Evolutionary conservation across 1,139 yeast genomes (phyloP).

Genomic region (Blastobotrys elegans): DNA sequence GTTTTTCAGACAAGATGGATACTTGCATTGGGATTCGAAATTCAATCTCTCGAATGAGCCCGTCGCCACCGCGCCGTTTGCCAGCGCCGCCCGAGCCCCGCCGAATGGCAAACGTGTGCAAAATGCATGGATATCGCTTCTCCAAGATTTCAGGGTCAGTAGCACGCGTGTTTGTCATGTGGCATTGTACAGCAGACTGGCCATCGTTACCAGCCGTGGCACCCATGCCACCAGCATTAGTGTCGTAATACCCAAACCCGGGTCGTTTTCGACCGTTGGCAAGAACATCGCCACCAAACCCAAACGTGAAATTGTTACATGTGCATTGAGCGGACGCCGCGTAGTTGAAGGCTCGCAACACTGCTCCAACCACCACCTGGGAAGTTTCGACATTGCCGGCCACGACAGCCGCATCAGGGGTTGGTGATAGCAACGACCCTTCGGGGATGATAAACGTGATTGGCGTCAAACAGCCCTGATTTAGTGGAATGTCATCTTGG

Average conservation of each 20-base stretch:
- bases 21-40: constrained; percentile 52
- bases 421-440: constrained; percentile 65
- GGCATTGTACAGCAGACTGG: constrained; percentile 59
- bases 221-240: constrained; percentile 69
- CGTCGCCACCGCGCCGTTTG: constrained; percentile 53
- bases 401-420: constrained; percentile 75
- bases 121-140: constrained; percentile 59
- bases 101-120: constrained; percentile 52
- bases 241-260: constrained; percentile 70
- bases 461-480: constrained; percentile 79
- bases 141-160: constrained; percentile 68
- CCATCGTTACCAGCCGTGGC: constrained; percentile 65
- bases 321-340: constrained; percentile 79
- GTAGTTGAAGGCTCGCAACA: constrained; percentile 68
- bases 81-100: constrained; percentile 57
- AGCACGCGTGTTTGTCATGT: constrained; percentile 67
- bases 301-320: constrained; percentile 70
- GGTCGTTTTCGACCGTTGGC: constrained; percentile 29
- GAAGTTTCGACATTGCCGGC: constrained; percentile 90
- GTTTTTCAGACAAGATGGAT: constrained; percentile 57
- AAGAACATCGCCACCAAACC: constrained; percentile 40
- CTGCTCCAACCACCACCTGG: constrained; percentile 75
- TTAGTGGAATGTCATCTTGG: constrained; percentile 73
- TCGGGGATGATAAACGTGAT: constrained; percentile 60
- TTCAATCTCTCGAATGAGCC: constrained; percentile 58